Conservation (phyloP, 164 flowering plant genomes). For the Litsea cubeba region DNA sequence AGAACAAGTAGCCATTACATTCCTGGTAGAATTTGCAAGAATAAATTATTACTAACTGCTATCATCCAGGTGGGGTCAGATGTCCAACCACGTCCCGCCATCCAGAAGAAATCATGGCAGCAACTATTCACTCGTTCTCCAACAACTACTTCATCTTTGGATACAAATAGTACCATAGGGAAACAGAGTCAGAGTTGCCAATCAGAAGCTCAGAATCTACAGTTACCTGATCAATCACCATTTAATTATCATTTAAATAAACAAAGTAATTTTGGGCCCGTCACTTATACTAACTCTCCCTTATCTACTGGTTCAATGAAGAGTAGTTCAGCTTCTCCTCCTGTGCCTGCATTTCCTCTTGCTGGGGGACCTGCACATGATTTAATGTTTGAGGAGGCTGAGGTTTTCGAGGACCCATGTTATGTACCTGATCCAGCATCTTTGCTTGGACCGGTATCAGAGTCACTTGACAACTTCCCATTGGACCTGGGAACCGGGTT, state of each 20-base stretch:
- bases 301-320: constrained; percentile 32
- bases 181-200: neutral
- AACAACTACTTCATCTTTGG: constrained; percentile 36
- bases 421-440: constrained; percentile 85
- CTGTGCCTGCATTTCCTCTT: constrained; percentile 39
- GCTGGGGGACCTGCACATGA: constrained; percentile 38
- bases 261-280: constrained; percentile 55
- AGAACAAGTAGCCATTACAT: neutral
- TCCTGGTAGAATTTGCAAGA: neutral
- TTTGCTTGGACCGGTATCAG: constrained; percentile 94
- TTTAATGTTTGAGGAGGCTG: constrained; percentile 55
- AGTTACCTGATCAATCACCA: constrained; percentile 27
- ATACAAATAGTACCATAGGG: neutral
- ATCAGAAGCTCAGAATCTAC: constrained; percentile 23
- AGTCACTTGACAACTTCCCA: constrained; percentile 86
- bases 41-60: neutral
- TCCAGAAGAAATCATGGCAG: constrained; percentile 83
- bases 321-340: constrained; percentile 33
- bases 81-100: constrained; percentile 33
- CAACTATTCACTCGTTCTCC: constrained; percentile 77
- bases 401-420: constrained; percentile 88
- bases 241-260: constrained; percentile 43
- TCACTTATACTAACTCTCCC: constrained; percentile 48
- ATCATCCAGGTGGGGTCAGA: constrained; percentile 39
- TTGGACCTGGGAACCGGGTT: constrained; percentile 63